Evolutionary conservation across 768 basidiomycete species (phyloP), one percentile per base, ranked within the genome.

Genomic region (Rhodotorula graminis): DNA sequence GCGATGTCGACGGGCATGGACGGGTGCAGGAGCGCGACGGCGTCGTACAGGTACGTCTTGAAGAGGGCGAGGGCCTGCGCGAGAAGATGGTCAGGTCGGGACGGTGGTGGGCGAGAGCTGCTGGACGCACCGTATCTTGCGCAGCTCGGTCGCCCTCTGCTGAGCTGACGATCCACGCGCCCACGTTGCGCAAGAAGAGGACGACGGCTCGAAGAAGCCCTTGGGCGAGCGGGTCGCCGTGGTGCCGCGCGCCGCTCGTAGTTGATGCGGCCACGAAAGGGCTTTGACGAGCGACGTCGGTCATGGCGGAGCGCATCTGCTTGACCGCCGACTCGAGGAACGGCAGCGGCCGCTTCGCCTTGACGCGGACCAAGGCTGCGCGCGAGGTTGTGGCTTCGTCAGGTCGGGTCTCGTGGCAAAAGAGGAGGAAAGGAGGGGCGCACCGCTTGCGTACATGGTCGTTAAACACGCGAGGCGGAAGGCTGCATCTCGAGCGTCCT

Each of bases 321-420:
- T 67, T 49, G 37, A 40, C 8, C 8, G 37, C 40, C 1, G 58
- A 37, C 0, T 33, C 12, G 58, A 53, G n/a, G 58, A 67, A 67
- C 29, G 29, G 40, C 58, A 42, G 49, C 23, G 49, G 59, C 4
- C 29, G 47, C 12, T 27, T 19, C 1, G 58, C 50, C 11, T 14
- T 1, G 66, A 61, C 44, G 19, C 66, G 58, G 4, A n/a, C 40
- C 15, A 67, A 33, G n/a, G 66, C 66, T 67, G 50, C 15, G 9
- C 2, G 42, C 1, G 0, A 5, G 14, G 8, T 25, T 27, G 49
- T 7, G 18, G 3, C 49, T 21, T 21, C 15, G 37, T 15, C 16
- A 11, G 40, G 14, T 5, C 0, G 16, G 63, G 23, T 0, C 2
- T 6, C 29, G 12, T 37, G 40, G 42, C n/a, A n/a, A n/a, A 37